phyloP scores from a whole-genome alignment of 495 filamentous ascomycete species.

The Aspergillus saccharolyticus region DNA sequence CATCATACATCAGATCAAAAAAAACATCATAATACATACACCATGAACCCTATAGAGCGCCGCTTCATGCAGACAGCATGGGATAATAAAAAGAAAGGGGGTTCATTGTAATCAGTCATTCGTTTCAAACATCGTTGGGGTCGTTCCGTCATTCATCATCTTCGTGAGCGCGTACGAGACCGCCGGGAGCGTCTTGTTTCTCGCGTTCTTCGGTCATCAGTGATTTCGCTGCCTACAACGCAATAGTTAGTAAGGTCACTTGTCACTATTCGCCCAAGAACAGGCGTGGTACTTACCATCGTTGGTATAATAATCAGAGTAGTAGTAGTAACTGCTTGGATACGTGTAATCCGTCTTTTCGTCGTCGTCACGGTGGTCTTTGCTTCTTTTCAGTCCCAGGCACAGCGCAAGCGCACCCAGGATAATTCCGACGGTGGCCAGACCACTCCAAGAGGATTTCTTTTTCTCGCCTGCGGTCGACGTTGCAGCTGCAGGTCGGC shows the following conservation, averaged over 20 bases:
- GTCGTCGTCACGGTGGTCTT: conserved; percentile 30
- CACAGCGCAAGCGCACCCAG: conserved; percentile 64
- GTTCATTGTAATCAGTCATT: conserved; percentile 5
- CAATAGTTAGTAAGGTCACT: conserved; percentile 10
- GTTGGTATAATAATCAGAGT: conserved; percentile 41
- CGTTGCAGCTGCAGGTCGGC: conserved; percentile 47
- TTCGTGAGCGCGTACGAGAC: conserved; percentile 34
- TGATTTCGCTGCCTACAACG: conserved; percentile 44
- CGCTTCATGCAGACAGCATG: conserved; percentile 24
- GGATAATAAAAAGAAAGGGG: conserved; percentile 5
- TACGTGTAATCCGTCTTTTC: conserved; percentile 43
- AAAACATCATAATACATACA: conserved; percentile 11
- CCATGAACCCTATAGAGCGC: conserved; percentile 18
- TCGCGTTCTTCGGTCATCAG: conserved; percentile 42
- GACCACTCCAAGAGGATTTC: conserved; percentile 54
- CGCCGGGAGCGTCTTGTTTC: conserved; percentile 40
- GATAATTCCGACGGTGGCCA: conserved; percentile 54
- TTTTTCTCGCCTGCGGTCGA: conserved; percentile 40
- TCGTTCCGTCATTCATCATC: conserved; percentile 18
- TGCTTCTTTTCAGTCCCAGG: conserved; percentile 67
- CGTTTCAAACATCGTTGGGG: neutral
- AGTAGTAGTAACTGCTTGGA: conserved; percentile 44
- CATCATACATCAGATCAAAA: conserved; percentile 28
- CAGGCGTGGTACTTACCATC: conserved; percentile 34
- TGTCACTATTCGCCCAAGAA: neutral